phyloP scores from a whole-genome alignment of 305 asterid genomes.

The Fraxinus dipetala region DNA sequence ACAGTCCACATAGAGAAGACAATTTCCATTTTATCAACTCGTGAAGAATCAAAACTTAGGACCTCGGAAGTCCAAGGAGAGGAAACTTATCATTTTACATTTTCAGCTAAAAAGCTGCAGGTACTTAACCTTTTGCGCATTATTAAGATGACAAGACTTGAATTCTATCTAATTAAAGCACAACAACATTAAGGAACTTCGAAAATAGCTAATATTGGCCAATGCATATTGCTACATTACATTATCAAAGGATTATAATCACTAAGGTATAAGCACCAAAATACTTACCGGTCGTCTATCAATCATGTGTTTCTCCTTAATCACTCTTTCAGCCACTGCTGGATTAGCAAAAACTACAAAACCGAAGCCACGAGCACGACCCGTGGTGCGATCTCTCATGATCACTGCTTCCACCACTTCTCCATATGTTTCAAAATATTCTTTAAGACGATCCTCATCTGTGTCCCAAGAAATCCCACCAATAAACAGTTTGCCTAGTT shows the following conservation, averaged over 20 bases:
- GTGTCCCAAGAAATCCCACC: conserved; percentile 84
- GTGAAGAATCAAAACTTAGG: background rate
- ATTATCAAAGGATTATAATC: conserved; percentile 10
- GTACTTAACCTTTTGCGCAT: background rate
- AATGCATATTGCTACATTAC: conserved; percentile 15
- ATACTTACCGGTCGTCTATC: conserved; percentile 66
- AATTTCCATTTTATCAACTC: background rate
- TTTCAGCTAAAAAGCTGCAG: background rate
- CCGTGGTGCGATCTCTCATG: conserved; percentile 70
- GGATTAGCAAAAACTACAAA: conserved; percentile 62
- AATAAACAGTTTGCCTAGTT: conserved; percentile 62
- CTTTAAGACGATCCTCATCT: conserved; percentile 62
- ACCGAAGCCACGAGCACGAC: conserved; percentile 79
- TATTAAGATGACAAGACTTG: background rate
- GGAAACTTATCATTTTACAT: background rate
- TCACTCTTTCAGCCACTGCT: conserved; percentile 57
- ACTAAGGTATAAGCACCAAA: background rate
- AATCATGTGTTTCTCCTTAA: conserved; percentile 60
- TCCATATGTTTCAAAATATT: conserved; percentile 58
- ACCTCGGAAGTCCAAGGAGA: background rate
- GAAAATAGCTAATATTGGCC: background rate
- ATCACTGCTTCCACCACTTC: conserved; percentile 68
- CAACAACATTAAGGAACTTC: background rate
- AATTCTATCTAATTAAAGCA: conserved; percentile 4
- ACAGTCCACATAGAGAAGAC: conserved; percentile 1